Base-by-base conservation (phyloP, 805 yeast species). In the Kodamaea leandrae region DNA sequence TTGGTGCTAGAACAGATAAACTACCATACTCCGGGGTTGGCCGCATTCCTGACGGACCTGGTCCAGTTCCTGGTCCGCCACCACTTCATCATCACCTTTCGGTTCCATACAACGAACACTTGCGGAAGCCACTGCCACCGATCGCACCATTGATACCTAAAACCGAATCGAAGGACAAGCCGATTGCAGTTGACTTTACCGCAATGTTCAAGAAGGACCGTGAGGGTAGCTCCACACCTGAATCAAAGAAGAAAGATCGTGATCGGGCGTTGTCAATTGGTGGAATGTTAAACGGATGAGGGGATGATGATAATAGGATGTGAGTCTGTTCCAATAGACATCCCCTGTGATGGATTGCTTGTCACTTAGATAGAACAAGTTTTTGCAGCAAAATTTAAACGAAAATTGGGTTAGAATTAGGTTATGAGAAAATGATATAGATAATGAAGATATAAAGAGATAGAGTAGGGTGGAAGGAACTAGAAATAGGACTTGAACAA, bases 51-150 rank as follows among this genome's bases (percentile, higher is more conserved):
- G 64, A 66, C 48, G 71, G 71, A 2, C 72, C 72, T 0, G 72
- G 71, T 2, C 71, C 72, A 1, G 51, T 65, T 9, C 72, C 72
- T 0, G 71, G 71, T 1, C 72, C 73, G 3, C 66, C 70, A 3
- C 68, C 70, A 49, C 53, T 23, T 27, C 37, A 5, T 20, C 39
- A 14, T 13, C 15, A 16, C 32, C 21, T 13, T 36, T 23, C 17
- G 14, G n/a, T n/a, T n/a, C 29, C 24, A 40, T 53, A n/a, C n/a
- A n/a, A n/a, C n/a, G n/a, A 27, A 46, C 49, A 34, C 36, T 51
- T 10, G 55, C 55, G 4, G 34, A 47, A 18, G 36, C 48, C 23
- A 42, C 41, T 13, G 8, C 42, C 2, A 15, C 36, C n/a, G n/a
- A n/a, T n/a, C n/a, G n/a, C n/a, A n/a, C n/a, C n/a, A n/a, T n/a